These are phyloP conservation scores for Solanum bulbocastanum DNA, from an alignment of 257 asterid genomes.

Conservation along the genomic window DNA sequence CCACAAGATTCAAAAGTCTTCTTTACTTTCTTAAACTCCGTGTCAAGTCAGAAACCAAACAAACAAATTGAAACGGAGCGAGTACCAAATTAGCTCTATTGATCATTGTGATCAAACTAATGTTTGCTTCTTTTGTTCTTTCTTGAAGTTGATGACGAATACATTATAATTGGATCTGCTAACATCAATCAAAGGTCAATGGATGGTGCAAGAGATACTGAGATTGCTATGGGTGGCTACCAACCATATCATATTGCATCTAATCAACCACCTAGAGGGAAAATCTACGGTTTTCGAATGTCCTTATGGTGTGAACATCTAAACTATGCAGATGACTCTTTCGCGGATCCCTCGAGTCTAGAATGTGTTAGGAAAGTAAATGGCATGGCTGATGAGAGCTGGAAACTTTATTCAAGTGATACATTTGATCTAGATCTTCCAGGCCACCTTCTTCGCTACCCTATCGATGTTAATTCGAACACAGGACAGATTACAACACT, in stretches of 20 bases:
- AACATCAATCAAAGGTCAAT: conserved; percentile 92
- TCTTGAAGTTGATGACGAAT: conserved; percentile 77
- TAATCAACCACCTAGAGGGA: conserved; percentile 33
- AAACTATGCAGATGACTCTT: conserved; percentile 9
- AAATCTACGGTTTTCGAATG: conserved; percentile 50
- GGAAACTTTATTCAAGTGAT: conserved; percentile 44
- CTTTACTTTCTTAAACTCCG: neutral
- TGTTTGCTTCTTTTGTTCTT: neutral
- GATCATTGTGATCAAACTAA: neutral
- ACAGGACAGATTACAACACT: conserved; percentile 37
- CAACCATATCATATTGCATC: conserved; percentile 57
- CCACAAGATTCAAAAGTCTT: neutral
- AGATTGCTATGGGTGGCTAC: conserved; percentile 90
- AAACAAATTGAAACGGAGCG: neutral
- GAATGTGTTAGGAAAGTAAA: conserved; percentile 49
- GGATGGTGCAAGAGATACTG: conserved; percentile 83
- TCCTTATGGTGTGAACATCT: conserved; percentile 82
- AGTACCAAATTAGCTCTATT: neutral
- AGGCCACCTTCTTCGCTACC: conserved; percentile 76
- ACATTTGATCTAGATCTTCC: conserved; percentile 32
- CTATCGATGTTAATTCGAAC: conserved; percentile 27
- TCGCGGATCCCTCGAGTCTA: conserved; percentile 42
- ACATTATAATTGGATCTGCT: conserved; percentile 81
- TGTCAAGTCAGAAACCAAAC: neutral
- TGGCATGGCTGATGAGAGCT: conserved; percentile 39